Conservation (phyloP, 1,284 basidiomycete species). For the Austropuccinia psidii region DNA sequence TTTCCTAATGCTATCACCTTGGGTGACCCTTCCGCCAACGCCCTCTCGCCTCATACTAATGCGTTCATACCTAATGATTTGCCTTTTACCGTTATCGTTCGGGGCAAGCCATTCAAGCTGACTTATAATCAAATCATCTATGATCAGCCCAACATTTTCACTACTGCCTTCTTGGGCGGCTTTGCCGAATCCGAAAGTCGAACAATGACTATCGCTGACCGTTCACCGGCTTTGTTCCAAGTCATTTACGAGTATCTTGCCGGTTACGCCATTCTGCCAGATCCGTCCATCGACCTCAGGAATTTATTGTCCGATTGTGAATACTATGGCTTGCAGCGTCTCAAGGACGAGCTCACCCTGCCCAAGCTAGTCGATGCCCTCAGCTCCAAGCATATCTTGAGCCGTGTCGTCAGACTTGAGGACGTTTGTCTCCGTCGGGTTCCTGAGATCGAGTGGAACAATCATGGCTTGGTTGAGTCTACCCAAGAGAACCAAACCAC, state of each 20-base stretch:
- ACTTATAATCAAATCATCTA: constrained; percentile 24
- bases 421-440: not conserved
- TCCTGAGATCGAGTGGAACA: constrained; percentile 9
- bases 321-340: constrained; percentile 19
- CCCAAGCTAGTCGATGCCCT: constrained; percentile 9
- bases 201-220: not conserved
- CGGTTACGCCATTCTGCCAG: constrained; percentile 24
- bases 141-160: constrained; percentile 24
- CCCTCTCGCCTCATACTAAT: not conserved
- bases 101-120: constrained; percentile 16
- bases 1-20: not conserved
- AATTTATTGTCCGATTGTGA: constrained; percentile 20
- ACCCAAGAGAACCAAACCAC: too few relatives aligned
- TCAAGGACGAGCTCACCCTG: constrained; percentile 8
- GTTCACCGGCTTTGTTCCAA: constrained; percentile 19
- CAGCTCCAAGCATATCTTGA: constrained; percentile 6
- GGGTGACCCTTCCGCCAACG: not conserved
- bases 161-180: constrained; percentile 7
- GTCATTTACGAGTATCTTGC: constrained; percentile 22
- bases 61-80: not conserved
- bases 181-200: constrained; percentile 1
- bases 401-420: constrained; percentile 13
- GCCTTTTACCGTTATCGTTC: constrained; percentile 16
- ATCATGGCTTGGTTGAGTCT: constrained; percentile 16
- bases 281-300: constrained; percentile 7